phyloP scores from a whole-genome alignment of 345 rosid species.

The Murraya koenigii region DNA sequence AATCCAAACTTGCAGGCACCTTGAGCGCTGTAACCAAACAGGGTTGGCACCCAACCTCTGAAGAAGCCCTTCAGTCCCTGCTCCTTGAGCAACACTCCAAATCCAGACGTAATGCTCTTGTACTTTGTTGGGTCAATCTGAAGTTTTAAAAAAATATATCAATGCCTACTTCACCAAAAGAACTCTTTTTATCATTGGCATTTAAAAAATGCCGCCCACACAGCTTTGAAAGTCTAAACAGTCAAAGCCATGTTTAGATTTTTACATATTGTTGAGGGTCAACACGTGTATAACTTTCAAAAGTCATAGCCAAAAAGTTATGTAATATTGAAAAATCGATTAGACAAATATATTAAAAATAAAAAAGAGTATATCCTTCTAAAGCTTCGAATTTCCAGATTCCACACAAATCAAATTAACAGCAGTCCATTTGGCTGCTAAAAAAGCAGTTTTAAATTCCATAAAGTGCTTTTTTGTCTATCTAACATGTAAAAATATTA shows the following conservation, averaged over 20 bases:
- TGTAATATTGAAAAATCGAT: neutral
- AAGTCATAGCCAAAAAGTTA: neutral
- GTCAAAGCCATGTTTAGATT: neutral
- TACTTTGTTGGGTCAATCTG: conserved; percentile 91
- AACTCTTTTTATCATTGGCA: neutral
- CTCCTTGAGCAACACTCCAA: conserved; percentile 73
- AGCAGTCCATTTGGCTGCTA: neutral
- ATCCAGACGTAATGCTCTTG: conserved; percentile 73
- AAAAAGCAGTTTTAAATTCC: no score
- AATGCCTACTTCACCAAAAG: neutral
- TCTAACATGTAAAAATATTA: neutral
- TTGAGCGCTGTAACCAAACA: conserved; percentile 90
- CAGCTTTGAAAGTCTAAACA: neutral
- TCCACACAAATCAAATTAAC: neutral
- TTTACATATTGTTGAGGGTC: neutral
- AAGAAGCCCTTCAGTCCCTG: conserved; percentile 83
- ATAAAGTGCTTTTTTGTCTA: neutral
- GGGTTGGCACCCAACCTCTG: conserved; percentile 91
- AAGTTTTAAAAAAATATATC: no score
- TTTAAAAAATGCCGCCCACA: neutral
- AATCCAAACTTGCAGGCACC: conserved; percentile 93
- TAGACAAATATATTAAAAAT: neutral
- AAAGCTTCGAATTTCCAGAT: neutral
- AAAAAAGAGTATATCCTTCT: neutral
- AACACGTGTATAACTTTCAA: neutral